Evolutionary conservation across 768 basidiomycete species (phyloP).

Genomic region (Mycena sanguinolenta): DNA sequence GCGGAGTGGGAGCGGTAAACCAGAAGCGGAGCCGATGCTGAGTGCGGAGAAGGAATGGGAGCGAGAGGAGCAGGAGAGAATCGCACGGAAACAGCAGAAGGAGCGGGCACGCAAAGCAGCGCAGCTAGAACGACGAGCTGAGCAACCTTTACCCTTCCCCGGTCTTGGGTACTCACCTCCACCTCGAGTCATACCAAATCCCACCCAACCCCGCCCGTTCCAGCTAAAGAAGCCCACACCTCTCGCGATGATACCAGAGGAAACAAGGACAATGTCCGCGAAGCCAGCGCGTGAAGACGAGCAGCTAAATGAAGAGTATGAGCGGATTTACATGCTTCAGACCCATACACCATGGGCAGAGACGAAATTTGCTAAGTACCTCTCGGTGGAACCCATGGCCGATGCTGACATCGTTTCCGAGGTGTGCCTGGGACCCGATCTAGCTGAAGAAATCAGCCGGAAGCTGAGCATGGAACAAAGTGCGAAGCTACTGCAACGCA

Average conservation of each 20-base stretch:
- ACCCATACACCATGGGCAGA: constrained; percentile 18
- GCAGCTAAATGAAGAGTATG: constrained; percentile 18
- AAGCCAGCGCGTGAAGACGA: constrained; percentile 1
- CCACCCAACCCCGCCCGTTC: background rate
- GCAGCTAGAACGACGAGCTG: constrained; percentile 23
- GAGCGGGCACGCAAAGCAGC: constrained; percentile 1
- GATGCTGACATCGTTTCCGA: background rate
- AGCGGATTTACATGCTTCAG: background rate
- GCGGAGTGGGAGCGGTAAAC: too few relatives aligned
- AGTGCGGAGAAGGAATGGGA: background rate
- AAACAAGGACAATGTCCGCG: background rate
- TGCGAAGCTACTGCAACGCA: background rate
- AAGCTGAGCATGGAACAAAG: background rate
- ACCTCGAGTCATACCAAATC: background rate
- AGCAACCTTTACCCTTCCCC: constrained; percentile 24
- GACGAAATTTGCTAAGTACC: constrained; percentile 23
- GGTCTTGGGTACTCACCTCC: constrained; percentile 29
- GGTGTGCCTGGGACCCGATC: too few relatives aligned
- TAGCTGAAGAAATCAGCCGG: background rate
- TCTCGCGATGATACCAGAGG: too few relatives aligned
- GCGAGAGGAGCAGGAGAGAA: background rate
- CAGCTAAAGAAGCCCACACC: background rate
- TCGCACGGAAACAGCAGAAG: background rate
- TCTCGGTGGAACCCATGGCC: background rate
- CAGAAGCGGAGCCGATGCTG: too few relatives aligned